phyloP scores from a whole-genome alignment of 75 land plant species.

The Pinus taeda region DNA sequence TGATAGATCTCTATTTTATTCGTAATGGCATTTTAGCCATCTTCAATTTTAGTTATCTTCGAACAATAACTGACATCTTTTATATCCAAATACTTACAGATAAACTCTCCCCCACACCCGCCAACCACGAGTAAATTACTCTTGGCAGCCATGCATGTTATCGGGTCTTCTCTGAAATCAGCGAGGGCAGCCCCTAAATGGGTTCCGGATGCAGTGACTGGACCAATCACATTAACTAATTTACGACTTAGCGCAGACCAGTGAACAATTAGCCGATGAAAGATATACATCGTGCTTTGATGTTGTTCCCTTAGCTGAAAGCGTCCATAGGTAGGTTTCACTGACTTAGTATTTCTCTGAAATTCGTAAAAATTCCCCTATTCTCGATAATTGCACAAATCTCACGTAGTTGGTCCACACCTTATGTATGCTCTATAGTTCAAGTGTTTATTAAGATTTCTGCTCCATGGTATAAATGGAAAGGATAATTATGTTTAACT shows the following conservation, averaged over 20 bases:
- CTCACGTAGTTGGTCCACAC: constrained; percentile 20
- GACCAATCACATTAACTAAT: constrained; percentile 58
- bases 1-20: constrained; percentile 78
- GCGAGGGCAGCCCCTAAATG: neutral
- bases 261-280: constrained; percentile 65
- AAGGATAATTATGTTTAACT: too few species aligned
- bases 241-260: constrained; percentile 66
- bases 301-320: constrained; percentile 82
- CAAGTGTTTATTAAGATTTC: too few species aligned
- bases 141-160: constrained; percentile 65
- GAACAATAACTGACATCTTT: constrained; percentile 46
- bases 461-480: too few species aligned
- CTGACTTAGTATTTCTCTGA: constrained; percentile 54
- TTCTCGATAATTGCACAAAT: constrained; percentile 51
- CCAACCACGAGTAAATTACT: constrained; percentile 59
- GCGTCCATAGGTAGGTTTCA: constrained; percentile 71
- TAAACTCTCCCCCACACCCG: too few species aligned
- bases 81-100: constrained; percentile 23
- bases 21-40: constrained; percentile 61
- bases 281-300: constrained; percentile 91
- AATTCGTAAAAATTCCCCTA: constrained; percentile 70
- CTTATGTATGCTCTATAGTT: too few species aligned
- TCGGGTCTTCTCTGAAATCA: neutral
- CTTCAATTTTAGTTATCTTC: constrained; percentile 50
- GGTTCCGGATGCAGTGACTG: constrained; percentile 60